phyloP scores from a whole-genome alignment of 768 basidiomycete species.

The Macrocybe gigantea region DNA sequence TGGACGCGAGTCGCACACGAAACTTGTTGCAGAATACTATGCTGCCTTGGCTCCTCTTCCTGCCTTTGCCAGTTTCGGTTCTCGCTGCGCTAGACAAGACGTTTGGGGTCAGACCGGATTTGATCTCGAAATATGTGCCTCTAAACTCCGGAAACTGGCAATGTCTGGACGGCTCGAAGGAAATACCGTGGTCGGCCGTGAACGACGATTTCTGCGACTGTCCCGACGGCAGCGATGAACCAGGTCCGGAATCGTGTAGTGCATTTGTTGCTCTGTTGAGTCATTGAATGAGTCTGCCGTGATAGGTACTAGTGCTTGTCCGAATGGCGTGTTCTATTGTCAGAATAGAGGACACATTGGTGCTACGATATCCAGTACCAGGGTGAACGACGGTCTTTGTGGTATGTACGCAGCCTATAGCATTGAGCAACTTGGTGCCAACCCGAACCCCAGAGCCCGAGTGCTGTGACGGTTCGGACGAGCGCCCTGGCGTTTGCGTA shows the following conservation, averaged over 20 bases:
- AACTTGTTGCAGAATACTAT: conserved; percentile 22
- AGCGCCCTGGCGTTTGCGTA: conserved; percentile 71
- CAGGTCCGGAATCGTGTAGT: conserved; percentile 47
- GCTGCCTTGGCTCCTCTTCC: conserved; percentile 43
- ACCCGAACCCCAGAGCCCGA: conserved; percentile 55
- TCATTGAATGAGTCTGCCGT: conserved; percentile 5
- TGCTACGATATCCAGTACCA: conserved; percentile 65
- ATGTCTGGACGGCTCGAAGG: conserved; percentile 76
- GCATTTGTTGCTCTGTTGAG: not conserved
- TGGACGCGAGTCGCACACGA: not conserved
- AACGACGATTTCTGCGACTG: conserved; percentile 98
- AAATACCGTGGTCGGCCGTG: conserved; percentile 74
- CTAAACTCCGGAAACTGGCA: conserved; percentile 55
- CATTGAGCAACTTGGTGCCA: conserved; percentile 2
- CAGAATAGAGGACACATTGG: conserved; percentile 86
- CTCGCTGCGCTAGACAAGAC: conserved; percentile 42
- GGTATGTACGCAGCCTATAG: conserved; percentile 43
- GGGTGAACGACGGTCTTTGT: conserved; percentile 91
- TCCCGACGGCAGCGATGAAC: conserved; percentile 91
- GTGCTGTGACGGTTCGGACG: conserved; percentile 97
- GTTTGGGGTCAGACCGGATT: conserved; percentile 50
- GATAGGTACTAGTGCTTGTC: conserved; percentile 81
- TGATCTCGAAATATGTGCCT: conserved; percentile 52
- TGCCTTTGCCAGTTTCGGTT: conserved; percentile 28
- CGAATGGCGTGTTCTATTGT: conserved; percentile 75